Base-by-base conservation (phyloP, 78 protist genomes). In the Andalucia godoyi region DNA sequence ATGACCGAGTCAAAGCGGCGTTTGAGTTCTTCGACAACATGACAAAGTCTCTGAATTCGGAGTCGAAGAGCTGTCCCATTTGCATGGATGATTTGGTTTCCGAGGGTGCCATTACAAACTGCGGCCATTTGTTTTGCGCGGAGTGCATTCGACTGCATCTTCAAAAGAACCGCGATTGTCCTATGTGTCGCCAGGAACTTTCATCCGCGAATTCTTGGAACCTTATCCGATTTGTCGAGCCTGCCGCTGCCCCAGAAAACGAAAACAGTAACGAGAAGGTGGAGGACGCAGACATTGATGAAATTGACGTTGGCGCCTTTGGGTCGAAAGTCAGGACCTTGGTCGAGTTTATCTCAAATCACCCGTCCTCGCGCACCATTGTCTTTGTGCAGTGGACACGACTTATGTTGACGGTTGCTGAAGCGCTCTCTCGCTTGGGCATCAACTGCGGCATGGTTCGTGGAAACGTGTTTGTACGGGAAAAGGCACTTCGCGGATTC, bases 61-160 rank as follows among this genome's bases (percentile, higher is more conserved):
- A n/a, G n/a, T n/a, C n/a, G n/a, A n/a, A n/a, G n/a, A n/a, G n/a
- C 12, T 62, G 67, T 34, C 10, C 8, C 53, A 46, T 62, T 33
- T 62, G 67, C 67, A 45, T 62, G 21, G 67, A 62, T 4, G 39
- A 8, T n/a, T n/a, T n/a, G 39, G 4, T 62, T 32, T 5, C 12
- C 37, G 32, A 34, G 29, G 37, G n/a, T 13, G 53, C 67, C 8
- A 34, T 62, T 25, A 62, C 67, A n/a, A 8, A 7, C 6, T 62
- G 67, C 29, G 67, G 67, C 18, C 67, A 62, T 34, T 5, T 62
- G 8, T 62, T 62, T 34, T 43, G 47, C 17, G 23, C 7, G 32
- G 8, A 62, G 38, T 62, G 67, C 53, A 62, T 62, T n/a, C n/a
- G n/a, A n/a, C n/a, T n/a, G n/a, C n/a, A n/a, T n/a, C n/a, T n/a